Percentiles rank a stretch among this genome's conserved stretches.
Evolutionary conservation across 164 flowering plant genomes (phyloP).

Genomic region (Annona squamosa): DNA sequence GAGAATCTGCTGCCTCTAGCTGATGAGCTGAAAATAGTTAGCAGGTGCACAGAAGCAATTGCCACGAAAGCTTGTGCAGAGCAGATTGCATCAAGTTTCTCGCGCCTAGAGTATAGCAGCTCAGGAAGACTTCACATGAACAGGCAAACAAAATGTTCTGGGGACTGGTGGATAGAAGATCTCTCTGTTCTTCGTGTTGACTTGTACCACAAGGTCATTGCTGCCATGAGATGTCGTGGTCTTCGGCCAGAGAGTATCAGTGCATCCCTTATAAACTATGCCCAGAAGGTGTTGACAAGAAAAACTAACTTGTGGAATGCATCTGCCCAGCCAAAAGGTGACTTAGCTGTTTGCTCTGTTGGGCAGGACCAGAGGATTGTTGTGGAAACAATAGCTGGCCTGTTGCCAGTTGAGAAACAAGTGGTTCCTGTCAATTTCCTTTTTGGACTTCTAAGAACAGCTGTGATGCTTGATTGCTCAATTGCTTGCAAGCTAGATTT

Average conservation of each 20-base stretch:
- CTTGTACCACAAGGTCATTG: constrained; percentile 61
- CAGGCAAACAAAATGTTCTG: constrained; percentile 56
- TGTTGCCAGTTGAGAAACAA: constrained; percentile 65
- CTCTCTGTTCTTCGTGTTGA: constrained; percentile 72
- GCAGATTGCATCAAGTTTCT: constrained; percentile 87
- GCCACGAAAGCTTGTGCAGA: constrained; percentile 90
- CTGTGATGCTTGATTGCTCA: constrained; percentile 60
- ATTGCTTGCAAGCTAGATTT: constrained; percentile 63
- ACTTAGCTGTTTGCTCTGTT: constrained; percentile 24
- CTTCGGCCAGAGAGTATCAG: constrained; percentile 86
- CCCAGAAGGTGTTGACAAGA: constrained; percentile 61
- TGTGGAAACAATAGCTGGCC: constrained; percentile 69
- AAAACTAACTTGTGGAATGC: constrained; percentile 56
- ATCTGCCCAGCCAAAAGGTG: constrained; percentile 39
- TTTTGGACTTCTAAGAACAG: constrained; percentile 62
- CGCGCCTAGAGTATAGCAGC: constrained; percentile 80
- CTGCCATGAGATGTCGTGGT: constrained; percentile 82
- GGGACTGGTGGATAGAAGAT: constrained; percentile 94
- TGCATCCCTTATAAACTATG: constrained; percentile 73
- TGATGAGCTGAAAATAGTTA: constrained; percentile 67
- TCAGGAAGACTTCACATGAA: constrained; percentile 80
- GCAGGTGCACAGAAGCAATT: constrained; percentile 71
- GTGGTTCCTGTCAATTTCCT: constrained; percentile 66
- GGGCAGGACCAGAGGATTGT: constrained; percentile 45
- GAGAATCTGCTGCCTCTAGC: constrained; percentile 82